Percentiles rank a stretch among this genome's conserved stretches.
Evolutionary conservation across 129 eudicot species (phyloP).

Genomic region (Solidago caesia): DNA sequence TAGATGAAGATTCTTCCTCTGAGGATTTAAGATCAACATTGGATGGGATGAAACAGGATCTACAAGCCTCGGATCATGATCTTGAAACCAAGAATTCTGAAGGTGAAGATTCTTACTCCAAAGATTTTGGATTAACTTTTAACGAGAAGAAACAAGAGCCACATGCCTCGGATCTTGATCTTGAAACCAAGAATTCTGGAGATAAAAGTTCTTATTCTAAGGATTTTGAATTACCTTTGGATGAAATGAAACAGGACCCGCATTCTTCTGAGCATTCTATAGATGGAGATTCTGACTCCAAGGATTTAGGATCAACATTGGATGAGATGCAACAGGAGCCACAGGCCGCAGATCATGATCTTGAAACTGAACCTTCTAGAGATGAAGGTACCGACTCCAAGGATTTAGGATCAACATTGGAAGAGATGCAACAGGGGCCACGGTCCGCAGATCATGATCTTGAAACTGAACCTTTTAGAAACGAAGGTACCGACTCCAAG

Average conservation of each 20-base stretch:
- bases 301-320: slow-evolving; percentile 15
- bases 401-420: slow-evolving; percentile 26
- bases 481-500: slow-evolving; percentile 21
- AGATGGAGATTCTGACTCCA: slow-evolving; percentile 25
- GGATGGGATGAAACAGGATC: slow-evolving; percentile 27
- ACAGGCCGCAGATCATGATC: slow-evolving; percentile 19
- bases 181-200: slow-evolving; percentile 11
- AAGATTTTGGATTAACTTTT: slow-evolving; percentile 22
- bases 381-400: slow-evolving; percentile 9
- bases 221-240: slow-evolving; percentile 15
- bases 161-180: slow-evolving; percentile 14
- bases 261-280: slow-evolving; percentile 13
- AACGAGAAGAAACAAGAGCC: slow-evolving; percentile 26
- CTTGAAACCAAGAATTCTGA: slow-evolving; percentile 14
- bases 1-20: slow-evolving; percentile 17
- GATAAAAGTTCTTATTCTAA: slow-evolving; percentile 21
- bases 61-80: slow-evolving; percentile 20
- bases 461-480: slow-evolving; percentile 32
- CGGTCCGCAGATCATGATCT: slow-evolving; percentile 21
- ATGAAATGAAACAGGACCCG: slow-evolving; percentile 28
- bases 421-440: slow-evolving; percentile 26
- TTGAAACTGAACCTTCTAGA: slow-evolving; percentile 17
- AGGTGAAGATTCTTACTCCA: slow-evolving; percentile 29
- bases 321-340: slow-evolving; percentile 19
- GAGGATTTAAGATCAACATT: slow-evolving; percentile 27